phyloP scores from a whole-genome alignment of 495 filamentous ascomycete genomes.

The Aspergillus hancockii region DNA sequence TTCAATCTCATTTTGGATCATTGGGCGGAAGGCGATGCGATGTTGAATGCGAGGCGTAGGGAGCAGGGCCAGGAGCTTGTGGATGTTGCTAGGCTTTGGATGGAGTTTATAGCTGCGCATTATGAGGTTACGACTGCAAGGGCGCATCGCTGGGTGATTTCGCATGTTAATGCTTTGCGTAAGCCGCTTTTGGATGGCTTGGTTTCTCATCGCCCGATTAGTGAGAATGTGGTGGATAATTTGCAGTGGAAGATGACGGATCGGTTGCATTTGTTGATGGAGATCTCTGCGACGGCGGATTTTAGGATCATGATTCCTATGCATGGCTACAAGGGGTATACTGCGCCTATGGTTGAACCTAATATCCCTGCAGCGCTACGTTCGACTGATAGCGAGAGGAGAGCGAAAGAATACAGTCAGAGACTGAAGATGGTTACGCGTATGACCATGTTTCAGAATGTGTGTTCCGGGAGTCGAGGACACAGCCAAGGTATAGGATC shows the following conservation, averaged over 20 bases:
- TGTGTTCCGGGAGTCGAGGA: background rate
- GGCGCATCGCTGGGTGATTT: conserved; percentile 32
- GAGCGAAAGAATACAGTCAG: conserved; percentile 14
- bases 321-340: conserved; percentile 26
- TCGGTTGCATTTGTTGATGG: conserved; percentile 23
- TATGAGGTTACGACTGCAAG: conserved; percentile 29
- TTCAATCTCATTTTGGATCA: conserved; percentile 33
- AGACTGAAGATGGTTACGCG: conserved; percentile 16
- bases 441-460: background rate
- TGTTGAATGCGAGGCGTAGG: conserved; percentile 15
- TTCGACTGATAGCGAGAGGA: conserved; percentile 1
- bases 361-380: conserved; percentile 1
- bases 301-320: conserved; percentile 28
- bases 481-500: background rate
- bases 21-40: conserved; percentile 22
- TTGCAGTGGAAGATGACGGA: conserved; percentile 26
- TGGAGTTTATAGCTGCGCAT: conserved; percentile 25
- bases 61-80: conserved; percentile 5
- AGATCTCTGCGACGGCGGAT: conserved; percentile 24
- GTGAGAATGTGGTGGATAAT: conserved; percentile 10
- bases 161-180: conserved; percentile 25
- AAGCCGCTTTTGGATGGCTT: conserved; percentile 20
- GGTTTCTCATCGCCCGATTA: background rate
- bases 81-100: conserved; percentile 30
- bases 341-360: background rate